Evolutionary conservation across 805 yeast species (phyloP), one percentile per base, ranked within the genome.

Genomic region (Cyberlindnera sargentensis): DNA sequence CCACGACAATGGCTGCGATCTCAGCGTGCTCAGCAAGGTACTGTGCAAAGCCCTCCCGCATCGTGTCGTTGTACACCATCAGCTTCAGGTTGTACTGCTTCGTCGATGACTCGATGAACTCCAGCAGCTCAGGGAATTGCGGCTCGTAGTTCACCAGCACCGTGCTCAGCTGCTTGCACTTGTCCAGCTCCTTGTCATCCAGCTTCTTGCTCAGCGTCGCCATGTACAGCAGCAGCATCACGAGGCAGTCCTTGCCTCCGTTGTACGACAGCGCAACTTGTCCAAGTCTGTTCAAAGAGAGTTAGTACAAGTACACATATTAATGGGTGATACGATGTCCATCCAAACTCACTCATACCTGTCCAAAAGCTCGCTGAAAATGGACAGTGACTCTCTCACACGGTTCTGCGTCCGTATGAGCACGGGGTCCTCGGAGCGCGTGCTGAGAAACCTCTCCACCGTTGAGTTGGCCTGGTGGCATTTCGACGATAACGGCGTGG

Each of bases 161-260:
- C 1, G 84, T 72, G 43, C 73, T 70, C 48, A 82, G 36, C 8
- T 53, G 51, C 62, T 56, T 50, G 66, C 53, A 55, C 51, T 11
- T 4, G 43, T 36, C 24, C 38, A 53, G 36, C 46, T 49, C 8
- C 24, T 36, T 27, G 40, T 42, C 5, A 1, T 47, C 23, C 31
- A 53, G 60, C 31, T 50, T 55, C 39, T 60, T 61, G 68, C 52
- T 56, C 43, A 63, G 66, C 24, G 76, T 77, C 2, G 93, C 82
- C 41, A 90, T 64, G 42, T 86, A 78, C 5, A 93, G 57, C 11
- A 88, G 68, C 43, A 93, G 71, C 83, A 91, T 79, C 30, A 90
- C 97, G 38, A 90, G 75, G 56, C 98, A 93, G 65, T 93, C 99
- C 58, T 93, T 93, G 2, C 99, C 99, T 8, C 99, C 99, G 60